These are phyloP conservation scores for Lecanicillium sp. DNA, from an alignment of 2,329 filamentous ascomycete genomes.

Conservation along the genomic window DNA sequence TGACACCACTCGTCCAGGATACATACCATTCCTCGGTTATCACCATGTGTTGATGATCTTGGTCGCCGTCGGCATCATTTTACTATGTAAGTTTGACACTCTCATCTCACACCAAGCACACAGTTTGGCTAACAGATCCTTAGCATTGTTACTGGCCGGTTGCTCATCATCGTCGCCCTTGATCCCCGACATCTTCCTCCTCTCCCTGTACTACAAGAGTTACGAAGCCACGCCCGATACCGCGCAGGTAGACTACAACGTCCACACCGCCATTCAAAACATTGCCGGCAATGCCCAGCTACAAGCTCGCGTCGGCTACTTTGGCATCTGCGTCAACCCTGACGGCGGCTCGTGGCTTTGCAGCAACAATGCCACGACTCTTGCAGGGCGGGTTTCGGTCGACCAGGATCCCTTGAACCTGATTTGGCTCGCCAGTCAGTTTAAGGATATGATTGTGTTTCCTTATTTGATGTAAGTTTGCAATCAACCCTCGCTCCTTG, in stretches of 20 bases:
- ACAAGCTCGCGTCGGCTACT: constrained; percentile 92
- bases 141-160: constrained; percentile 85
- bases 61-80: constrained; percentile 86
- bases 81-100: constrained; percentile 65
- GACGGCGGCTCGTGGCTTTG: constrained; percentile 89
- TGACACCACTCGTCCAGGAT: constrained; percentile 22
- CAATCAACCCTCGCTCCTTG: constrained; percentile 1
- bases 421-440: constrained; percentile 93
- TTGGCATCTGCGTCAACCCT: constrained; percentile 92
- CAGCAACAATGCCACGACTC: constrained; percentile 90
- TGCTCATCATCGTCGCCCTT: constrained; percentile 94
- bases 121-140: constrained; percentile 6
- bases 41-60: constrained; percentile 95
- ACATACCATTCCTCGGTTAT: constrained; percentile 62
- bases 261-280: constrained; percentile 77
- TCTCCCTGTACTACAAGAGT: constrained; percentile 91
- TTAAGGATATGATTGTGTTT: constrained; percentile 98
- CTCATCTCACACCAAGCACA: no score
- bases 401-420: constrained; percentile 95
- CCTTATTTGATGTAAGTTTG: constrained; percentile 82
- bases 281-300: constrained; percentile 80
- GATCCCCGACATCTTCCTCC: constrained; percentile 93
- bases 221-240: constrained; percentile 78
- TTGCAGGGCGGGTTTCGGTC: constrained; percentile 80
- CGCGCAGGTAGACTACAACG: constrained; percentile 83